These are phyloP conservation scores for Parsonsia alboflavescens DNA, from an alignment of 257 asterid species.

Conservation along the genomic window DNA sequence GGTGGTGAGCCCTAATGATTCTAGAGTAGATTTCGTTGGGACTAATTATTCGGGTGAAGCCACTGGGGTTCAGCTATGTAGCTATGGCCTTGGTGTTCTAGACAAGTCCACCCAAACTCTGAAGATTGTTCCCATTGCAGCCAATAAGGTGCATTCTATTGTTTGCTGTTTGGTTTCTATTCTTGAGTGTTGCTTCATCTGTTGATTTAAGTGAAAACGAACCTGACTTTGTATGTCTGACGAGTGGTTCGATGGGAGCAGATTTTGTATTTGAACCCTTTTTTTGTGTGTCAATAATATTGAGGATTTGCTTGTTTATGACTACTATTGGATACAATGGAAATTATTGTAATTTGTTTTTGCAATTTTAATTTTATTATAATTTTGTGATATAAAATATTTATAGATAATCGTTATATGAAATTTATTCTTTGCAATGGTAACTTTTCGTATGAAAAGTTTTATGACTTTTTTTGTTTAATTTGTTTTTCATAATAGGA, in stretches of 20 bases:
- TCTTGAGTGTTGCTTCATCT: not conserved
- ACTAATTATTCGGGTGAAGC: constrained; percentile 76
- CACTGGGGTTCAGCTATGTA: constrained; percentile 51
- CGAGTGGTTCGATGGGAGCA: not conserved
- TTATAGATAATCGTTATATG: no score
- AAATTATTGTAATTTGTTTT: no score
- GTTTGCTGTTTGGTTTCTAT: not conserved
- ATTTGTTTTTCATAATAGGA: no score
- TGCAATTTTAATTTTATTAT: no score
- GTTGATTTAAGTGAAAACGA: not conserved
- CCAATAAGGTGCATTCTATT: constrained; percentile 37
- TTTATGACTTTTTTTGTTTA: no score
- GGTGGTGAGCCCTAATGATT: constrained; percentile 47
- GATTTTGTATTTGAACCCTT: no score
- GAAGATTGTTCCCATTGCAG: constrained; percentile 48
- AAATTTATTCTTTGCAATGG: no score
- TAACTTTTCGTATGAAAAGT: no score
- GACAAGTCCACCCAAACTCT: constrained; percentile 56
- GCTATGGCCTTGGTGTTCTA: constrained; percentile 62
- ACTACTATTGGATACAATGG: no score
- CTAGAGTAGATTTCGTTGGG: constrained; percentile 62
- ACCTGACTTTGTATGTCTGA: not conserved
- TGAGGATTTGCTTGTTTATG: no score
- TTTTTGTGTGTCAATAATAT: no score
- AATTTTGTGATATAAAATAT: no score